phyloP scores from a whole-genome alignment of 345 rosid genomes.

The Moricandia arvensis region DNA sequence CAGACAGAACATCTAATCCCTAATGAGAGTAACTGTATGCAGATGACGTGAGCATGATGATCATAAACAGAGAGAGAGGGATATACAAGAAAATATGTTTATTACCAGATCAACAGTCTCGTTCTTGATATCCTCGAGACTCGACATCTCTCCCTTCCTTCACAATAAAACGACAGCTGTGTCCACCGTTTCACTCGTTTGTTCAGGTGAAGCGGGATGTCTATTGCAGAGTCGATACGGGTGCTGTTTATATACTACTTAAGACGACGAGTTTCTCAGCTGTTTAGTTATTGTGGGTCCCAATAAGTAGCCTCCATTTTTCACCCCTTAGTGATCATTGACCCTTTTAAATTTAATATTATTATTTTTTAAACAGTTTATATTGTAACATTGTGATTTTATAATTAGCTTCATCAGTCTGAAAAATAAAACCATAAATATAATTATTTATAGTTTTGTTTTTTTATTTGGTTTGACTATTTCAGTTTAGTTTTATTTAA shows the following conservation, averaged over 20 bases:
- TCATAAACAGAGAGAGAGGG: too few species aligned
- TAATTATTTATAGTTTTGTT: too few species aligned
- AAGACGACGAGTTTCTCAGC: slow-evolving; percentile 12
- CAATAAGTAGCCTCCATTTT: not conserved
- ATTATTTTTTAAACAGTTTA: not conserved
- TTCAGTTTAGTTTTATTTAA: too few species aligned
- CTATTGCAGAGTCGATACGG: slow-evolving; percentile 23
- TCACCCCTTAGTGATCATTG: not conserved
- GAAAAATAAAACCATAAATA: too few species aligned
- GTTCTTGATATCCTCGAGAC: slow-evolving; percentile 65
- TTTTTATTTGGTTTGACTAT: too few species aligned
- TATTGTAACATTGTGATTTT: too few species aligned
- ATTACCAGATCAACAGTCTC: slow-evolving; percentile 74
- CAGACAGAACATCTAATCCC: not conserved
- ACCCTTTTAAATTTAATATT: not conserved
- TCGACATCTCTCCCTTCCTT: slow-evolving; percentile 38
- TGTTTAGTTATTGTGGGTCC: slow-evolving; percentile 21
- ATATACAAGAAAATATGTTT: not conserved
- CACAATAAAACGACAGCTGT: not conserved
- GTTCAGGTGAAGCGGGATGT: slow-evolving; percentile 14
- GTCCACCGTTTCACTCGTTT: not conserved
- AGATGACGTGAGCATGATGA: not conserved
- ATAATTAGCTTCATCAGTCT: too few species aligned
- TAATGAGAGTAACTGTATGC: not conserved
- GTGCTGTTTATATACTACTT: slow-evolving; percentile 25